A percentile compares a stretch with the other conserved stretches of the same genome.
phyloP scores from a whole-genome alignment of 176 grass and related monocot species.

The Oryza glumipatula region DNA sequence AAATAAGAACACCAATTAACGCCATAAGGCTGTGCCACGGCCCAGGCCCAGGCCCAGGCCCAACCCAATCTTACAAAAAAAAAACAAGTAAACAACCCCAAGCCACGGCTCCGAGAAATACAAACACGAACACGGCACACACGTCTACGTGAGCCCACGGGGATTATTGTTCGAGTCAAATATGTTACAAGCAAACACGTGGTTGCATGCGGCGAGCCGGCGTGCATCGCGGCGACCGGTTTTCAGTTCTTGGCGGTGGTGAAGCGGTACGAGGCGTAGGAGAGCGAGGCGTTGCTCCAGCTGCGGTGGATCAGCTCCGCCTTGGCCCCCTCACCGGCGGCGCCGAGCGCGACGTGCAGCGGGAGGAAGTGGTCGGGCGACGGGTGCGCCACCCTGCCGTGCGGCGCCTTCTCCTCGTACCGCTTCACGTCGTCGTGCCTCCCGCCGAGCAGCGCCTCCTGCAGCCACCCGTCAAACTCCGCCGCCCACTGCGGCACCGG shows the following conservation, averaged over 20 bases:
- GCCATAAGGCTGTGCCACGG: no score
- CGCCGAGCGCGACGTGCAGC: constrained; percentile 88
- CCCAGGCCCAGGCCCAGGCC: no score
- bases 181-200: background rate
- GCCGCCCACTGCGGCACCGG: constrained; percentile 56
- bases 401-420: constrained; percentile 64
- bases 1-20: no score
- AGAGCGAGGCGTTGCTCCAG: constrained; percentile 64
- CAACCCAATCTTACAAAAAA: no score
- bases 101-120: no score
- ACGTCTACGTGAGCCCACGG: no score
- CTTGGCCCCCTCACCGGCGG: constrained; percentile 63
- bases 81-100: no score
- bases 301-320: constrained; percentile 73
- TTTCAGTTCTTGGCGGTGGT: background rate
- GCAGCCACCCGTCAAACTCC: constrained; percentile 84
- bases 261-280: constrained; percentile 74
- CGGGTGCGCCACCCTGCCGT: constrained; percentile 72
- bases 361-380: constrained; percentile 87
- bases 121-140: rapidly evolving
- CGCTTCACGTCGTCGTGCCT: constrained; percentile 75
- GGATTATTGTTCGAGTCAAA: no score
- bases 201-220: background rate
- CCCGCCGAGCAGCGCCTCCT: constrained; percentile 63
- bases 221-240: no score